Base-by-base conservation (phyloP, 345 rosid genomes). In the Eucalyptus fibrosa region DNA sequence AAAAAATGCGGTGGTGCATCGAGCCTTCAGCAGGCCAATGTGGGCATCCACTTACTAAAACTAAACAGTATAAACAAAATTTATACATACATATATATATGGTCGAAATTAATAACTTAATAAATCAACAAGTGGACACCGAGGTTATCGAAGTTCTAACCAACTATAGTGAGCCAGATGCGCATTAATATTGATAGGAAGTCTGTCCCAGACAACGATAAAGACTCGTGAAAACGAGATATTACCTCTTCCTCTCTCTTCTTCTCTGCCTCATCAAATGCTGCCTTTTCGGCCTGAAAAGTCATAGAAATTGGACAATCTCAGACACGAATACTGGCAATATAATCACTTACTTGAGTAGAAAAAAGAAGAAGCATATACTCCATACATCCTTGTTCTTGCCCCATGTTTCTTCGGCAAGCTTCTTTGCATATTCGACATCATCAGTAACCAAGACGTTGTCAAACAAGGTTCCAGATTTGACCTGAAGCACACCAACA, bases 321-420 rank as follows among this genome's bases (percentile, higher is more conserved):
- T 86, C 86, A 90, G 87, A 89, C 89, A 90, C 24, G 86, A 85
- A 89, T 53, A 53, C 81, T 55, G 77, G 86, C 87, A 87, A 65
- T 49, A 30, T 47, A 62, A n/a, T 30, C 53, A 55, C 87, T 37
- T 19, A 8, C 21, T 30, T 86, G 50, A 17, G 49, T 9, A 11
- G 26, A 86, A 82, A 11, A 17, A 55, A 49, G 8, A 21, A 12
- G 18, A 15, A 50, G n/a, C 56, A 77, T 85, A 42, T 47, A 40
- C 17, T 44, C 86, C 97, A 50, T 95, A 98, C 99, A 93, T 97
- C 99, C 94, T 98, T 98, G 44, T 89, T 93, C 93, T 97, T 97
- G 90, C 94, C 99, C 99, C 99, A 98, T 56, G 99, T 97, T 92
- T 97, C 99, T 90, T 97, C 99, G 4, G 97, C 97, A 86, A 98